Percentiles rank a stretch among this genome's conserved stretches.
phyloP scores from a whole-genome alignment of 2,329 filamentous ascomycete genomes.

The Penicillium vulpinum region DNA sequence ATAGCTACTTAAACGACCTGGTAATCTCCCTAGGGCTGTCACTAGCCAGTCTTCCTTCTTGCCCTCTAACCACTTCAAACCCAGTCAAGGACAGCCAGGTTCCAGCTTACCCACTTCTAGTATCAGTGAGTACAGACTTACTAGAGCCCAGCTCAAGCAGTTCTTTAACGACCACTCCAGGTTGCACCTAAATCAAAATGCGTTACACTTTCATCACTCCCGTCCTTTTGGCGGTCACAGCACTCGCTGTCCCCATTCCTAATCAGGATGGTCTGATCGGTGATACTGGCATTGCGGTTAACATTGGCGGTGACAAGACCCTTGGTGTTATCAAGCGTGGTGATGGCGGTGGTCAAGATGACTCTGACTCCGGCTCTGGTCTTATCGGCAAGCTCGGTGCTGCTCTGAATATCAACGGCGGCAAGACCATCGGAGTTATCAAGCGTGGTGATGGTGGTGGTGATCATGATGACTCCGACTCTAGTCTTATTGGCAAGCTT shows the following conservation, averaged over 20 bases:
- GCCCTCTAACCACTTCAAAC: not conserved
- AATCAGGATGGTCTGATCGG: not conserved
- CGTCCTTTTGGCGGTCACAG: constrained; percentile 5
- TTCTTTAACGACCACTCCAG: not conserved
- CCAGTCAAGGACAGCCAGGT: not conserved
- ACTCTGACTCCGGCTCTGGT: not conserved
- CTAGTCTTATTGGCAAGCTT: not conserved
- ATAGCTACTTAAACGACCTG: not conserved
- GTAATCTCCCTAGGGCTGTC: not conserved
- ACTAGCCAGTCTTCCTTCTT: not conserved
- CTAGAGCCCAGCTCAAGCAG: not conserved
- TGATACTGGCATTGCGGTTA: not conserved
- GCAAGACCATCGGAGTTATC: not conserved
- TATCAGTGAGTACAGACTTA: not conserved
- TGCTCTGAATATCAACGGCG: not conserved
- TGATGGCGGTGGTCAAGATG: too few relatives aligned
- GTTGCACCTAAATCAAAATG: not conserved
- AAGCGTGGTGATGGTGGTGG: too few relatives aligned
- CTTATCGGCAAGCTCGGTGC: not conserved
- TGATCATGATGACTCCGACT: too few relatives aligned
- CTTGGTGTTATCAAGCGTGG: not conserved
- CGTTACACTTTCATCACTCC: constrained; percentile 7
- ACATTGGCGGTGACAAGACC: not conserved
- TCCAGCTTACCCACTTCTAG: not conserved
- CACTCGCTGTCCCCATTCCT: constrained; percentile 8